These are phyloP conservation scores for Candida andamanensis DNA, from an alignment of 805 yeast genomes.

Conservation along the genomic window DNA sequence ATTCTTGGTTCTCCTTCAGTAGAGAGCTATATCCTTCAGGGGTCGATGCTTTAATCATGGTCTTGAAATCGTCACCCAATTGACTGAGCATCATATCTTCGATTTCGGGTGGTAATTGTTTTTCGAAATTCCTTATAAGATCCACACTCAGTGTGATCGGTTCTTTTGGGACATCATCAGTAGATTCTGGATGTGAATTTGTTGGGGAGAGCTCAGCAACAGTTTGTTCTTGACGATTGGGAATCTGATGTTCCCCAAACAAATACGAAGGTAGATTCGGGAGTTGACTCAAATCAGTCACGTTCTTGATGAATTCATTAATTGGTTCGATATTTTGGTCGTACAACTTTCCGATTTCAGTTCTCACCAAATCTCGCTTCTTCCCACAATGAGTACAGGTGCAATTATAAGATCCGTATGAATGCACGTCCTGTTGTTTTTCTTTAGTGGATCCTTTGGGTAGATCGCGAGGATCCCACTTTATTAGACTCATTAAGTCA, in stretches of 20 bases:
- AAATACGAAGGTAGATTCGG: slow-evolving; percentile 24
- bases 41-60: too few relatives aligned
- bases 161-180: too few relatives aligned
- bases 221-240: too few relatives aligned
- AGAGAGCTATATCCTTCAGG: too few relatives aligned
- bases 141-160: too few relatives aligned
- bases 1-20: too few relatives aligned
- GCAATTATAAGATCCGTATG: slow-evolving; percentile 32
- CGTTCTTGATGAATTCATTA: slow-evolving; percentile 33
- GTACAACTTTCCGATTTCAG: slow-evolving; percentile 69
- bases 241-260: neutral
- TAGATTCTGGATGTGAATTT: too few relatives aligned
- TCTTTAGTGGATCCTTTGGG: slow-evolving; percentile 4
- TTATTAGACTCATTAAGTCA: slow-evolving; percentile 61
- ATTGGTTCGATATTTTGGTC: slow-evolving; percentile 56
- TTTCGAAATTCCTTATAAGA: too few relatives aligned
- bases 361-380: slow-evolving; percentile 64
- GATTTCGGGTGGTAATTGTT: too few relatives aligned
- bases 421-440: slow-evolving; percentile 9
- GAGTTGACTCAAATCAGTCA: slow-evolving; percentile 32
- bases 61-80: too few relatives aligned
- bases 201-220: too few relatives aligned
- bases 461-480: slow-evolving; percentile 24
- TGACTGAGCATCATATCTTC: too few relatives aligned
- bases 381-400: slow-evolving; percentile 76